Conservation (phyloP, 2,329 filamentous ascomycete genomes). For the Cladosporium sp. region DNA sequence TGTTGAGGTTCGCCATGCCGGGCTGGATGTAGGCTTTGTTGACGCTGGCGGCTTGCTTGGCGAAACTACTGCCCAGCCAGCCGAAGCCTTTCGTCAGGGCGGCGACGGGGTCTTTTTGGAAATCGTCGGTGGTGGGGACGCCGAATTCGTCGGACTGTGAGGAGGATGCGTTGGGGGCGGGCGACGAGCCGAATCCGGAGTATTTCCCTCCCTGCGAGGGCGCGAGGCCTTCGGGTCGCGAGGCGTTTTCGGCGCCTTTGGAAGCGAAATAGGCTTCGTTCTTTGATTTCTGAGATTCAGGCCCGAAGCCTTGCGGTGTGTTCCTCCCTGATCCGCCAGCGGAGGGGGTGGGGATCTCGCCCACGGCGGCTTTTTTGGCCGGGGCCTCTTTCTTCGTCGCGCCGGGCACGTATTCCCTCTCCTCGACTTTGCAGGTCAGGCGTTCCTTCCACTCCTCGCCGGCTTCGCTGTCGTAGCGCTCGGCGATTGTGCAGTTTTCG, state of each 20-base stretch:
- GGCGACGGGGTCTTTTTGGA: slow-evolving; percentile 85
- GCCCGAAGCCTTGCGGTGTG: slow-evolving; percentile 15
- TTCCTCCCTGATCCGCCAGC: slow-evolving; percentile 16
- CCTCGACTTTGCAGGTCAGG: slow-evolving; percentile 81
- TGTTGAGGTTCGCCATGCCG: slow-evolving; percentile 71
- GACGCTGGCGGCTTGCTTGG: slow-evolving; percentile 84
- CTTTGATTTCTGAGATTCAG: slow-evolving; percentile 48
- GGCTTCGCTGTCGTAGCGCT: slow-evolving; percentile 82
- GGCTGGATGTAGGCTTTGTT: slow-evolving; percentile 92
- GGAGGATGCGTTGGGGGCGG: slow-evolving; percentile 48
- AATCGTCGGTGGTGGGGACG: slow-evolving; percentile 73
- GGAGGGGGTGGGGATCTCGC: slow-evolving; percentile 11
- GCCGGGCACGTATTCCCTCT: slow-evolving; percentile 71
- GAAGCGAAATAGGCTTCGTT: slow-evolving; percentile 90
- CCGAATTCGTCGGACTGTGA: slow-evolving; percentile 27
- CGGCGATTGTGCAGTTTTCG: slow-evolving; percentile 84
- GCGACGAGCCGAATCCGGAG: slow-evolving; percentile 79
- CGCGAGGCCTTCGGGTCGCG: slow-evolving; percentile 66
- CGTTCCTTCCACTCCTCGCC: slow-evolving; percentile 96
- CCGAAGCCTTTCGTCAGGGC: slow-evolving; percentile 90
- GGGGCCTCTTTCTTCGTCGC: slow-evolving; percentile 3
- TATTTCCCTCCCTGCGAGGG: slow-evolving; percentile 94
- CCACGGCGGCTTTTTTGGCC: slow-evolving; percentile 7
- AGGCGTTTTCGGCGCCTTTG: slow-evolving; percentile 78
- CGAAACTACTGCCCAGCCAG: slow-evolving; percentile 85